Evolutionary conservation across 441 rosid genomes (phyloP).

Genomic region (Capsella rubella): DNA sequence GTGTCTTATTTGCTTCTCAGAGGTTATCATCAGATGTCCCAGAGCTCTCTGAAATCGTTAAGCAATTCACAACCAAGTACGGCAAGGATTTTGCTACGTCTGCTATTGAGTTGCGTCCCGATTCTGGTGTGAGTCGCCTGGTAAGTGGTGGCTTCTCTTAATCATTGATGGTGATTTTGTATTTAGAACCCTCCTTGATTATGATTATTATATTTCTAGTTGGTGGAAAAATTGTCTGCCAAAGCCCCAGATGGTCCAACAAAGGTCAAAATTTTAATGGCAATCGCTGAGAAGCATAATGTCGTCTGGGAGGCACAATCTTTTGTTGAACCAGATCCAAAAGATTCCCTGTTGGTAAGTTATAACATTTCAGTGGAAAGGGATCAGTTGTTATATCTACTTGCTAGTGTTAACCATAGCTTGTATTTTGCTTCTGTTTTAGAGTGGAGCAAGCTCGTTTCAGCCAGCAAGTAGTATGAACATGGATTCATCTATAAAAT

Average conservation of each 20-base stretch:
- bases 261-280: constrained; percentile 74
- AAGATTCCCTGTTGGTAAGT: constrained; percentile 69
- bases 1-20: constrained; percentile 82
- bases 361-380: constrained; percentile 17
- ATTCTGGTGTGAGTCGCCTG: constrained; percentile 91
- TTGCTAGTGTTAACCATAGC: neutral
- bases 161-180: neutral
- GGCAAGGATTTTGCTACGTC: constrained; percentile 78
- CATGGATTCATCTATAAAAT: constrained; percentile 49
- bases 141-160: constrained; percentile 52
- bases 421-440: constrained; percentile 26
- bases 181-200: constrained; percentile 25
- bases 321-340: constrained; percentile 63
- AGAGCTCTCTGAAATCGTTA: constrained; percentile 69
- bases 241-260: constrained; percentile 88
- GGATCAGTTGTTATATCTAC: neutral
- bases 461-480: constrained; percentile 53
- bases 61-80: constrained; percentile 74
- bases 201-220: constrained; percentile 48
- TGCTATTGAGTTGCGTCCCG: constrained; percentile 82
- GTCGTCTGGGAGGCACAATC: constrained; percentile 79
- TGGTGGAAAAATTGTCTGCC: constrained; percentile 85
- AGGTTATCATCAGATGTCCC: constrained; percentile 86
- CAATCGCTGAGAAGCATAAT: constrained; percentile 80
- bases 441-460: constrained; percentile 76